Conservation (phyloP, 1,139 yeast genomes). For the Magnusiomyces sp. region DNA sequence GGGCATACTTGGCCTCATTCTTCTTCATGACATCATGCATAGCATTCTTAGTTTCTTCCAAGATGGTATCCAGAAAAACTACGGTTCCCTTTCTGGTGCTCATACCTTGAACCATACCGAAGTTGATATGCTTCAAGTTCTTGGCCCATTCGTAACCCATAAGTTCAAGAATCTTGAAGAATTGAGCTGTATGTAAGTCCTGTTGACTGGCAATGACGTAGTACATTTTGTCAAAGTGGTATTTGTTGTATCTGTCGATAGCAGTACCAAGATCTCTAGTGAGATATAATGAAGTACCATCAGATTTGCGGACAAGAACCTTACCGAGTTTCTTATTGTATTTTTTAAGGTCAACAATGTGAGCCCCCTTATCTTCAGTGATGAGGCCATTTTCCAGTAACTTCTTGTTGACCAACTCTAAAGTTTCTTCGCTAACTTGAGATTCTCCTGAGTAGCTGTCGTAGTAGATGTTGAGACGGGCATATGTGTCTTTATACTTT, state of each 20-base stretch:
- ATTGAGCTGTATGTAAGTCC: conserved; percentile 89
- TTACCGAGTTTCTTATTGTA: conserved; percentile 92
- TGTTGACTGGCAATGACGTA: conserved; percentile 95
- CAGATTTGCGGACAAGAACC: conserved; percentile 87
- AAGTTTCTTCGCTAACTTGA: conserved; percentile 68
- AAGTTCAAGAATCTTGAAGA: conserved; percentile 88
- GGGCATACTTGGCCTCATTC: conserved; percentile 85
- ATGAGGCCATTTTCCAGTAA: conserved; percentile 65
- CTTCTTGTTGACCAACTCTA: conserved; percentile 55
- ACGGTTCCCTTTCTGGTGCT: conserved; percentile 98
- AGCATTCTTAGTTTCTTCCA: conserved; percentile 88
- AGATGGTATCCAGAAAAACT: conserved; percentile 87
- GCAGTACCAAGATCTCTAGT: conserved; percentile 99
- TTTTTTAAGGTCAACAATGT: conserved; percentile 74
- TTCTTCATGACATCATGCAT: conserved; percentile 98
- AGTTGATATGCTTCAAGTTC: conserved; percentile 72
- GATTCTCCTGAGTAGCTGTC: conserved; percentile 95
- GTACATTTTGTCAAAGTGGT: conserved; percentile 89
- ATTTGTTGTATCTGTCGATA: conserved; percentile 73
- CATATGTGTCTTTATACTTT: conserved; percentile 79
- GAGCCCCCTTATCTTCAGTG: conserved; percentile 87
- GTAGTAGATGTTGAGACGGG: conserved; percentile 80
- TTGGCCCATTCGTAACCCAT: conserved; percentile 89
- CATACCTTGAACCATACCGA: conserved; percentile 99
- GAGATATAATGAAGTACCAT: conserved; percentile 89